These are phyloP conservation scores for Nemania diffusa DNA, from an alignment of 2,329 filamentous ascomycete genomes.

Conservation along the genomic window DNA sequence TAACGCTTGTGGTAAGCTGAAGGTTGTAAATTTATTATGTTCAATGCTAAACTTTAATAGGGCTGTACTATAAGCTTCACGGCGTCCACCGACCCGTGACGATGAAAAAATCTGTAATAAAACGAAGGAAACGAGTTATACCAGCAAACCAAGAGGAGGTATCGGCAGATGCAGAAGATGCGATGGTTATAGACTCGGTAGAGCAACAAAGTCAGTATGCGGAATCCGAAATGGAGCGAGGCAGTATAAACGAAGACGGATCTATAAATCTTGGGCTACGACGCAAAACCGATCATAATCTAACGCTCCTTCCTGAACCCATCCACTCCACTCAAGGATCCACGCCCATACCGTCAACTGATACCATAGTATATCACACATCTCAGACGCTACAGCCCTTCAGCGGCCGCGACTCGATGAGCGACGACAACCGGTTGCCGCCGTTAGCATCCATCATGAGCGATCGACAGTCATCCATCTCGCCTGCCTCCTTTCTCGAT, in stretches of 20 bases:
- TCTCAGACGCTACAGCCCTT: constrained; percentile 54
- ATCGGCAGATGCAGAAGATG: constrained; percentile 53
- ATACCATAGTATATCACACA: constrained; percentile 64
- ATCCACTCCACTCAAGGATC: constrained; percentile 57
- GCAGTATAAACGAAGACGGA: constrained; percentile 70
- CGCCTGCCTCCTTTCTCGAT: constrained; percentile 69
- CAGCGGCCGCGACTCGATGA: constrained; percentile 57
- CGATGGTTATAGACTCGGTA: constrained; percentile 59
- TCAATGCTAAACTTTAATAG: constrained; percentile 59
- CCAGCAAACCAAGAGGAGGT: constrained; percentile 70
- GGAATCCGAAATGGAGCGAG: constrained; percentile 59
- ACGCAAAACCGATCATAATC: constrained; percentile 57
- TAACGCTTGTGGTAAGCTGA: constrained; percentile 89
- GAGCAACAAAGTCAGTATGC: constrained; percentile 55
- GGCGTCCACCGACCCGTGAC: constrained; percentile 91
- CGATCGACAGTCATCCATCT: constrained; percentile 67
- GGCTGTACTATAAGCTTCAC: constrained; percentile 95
- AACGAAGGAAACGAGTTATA: constrained; percentile 92
- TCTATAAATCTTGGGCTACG: constrained; percentile 71
- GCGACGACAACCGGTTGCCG: constrained; percentile 68
- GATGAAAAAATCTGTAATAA: constrained; percentile 99
- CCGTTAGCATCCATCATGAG: constrained; percentile 62
- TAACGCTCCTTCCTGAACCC: constrained; percentile 60
- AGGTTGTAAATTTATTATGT: not conserved
- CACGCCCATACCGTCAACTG: constrained; percentile 57